Evolutionary conservation across 257 asterid species (phyloP), one percentile per base, ranked within the genome.

Genomic region (Fraxinus quadrangulata): DNA sequence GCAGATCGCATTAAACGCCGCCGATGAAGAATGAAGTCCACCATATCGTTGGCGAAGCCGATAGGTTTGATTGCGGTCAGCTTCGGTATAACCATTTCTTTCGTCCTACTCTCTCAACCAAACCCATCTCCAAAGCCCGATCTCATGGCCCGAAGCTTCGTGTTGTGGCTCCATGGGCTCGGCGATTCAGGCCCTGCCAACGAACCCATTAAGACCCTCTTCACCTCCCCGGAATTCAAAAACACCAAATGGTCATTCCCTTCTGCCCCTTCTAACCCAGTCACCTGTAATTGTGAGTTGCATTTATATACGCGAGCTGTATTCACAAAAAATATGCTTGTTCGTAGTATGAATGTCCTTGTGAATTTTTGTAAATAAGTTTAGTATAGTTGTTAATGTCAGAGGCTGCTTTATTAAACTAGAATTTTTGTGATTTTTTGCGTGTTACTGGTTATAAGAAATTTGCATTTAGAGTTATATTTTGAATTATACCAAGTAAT

Each of bases 171-270:
- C 39, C 99, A 96, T 61, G 98, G 99, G 16, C 88, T 93, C 84
- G 99, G 98, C 76, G 98, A 92, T 81, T 90, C 98, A 81, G 99
- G 99, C 59, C 96, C 97, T 8, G 97, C 97, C 71, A 95, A 95
- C 82, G 99, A 96, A 74, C 98, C 97, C 54, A 93, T 93, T 85
- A 93, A 85, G 87, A 70, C 89, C 75, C 74, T 93, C 63, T 96
- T 96, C 88, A 89, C 92, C 77, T 90, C 99, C 3, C 86, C 94
- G 49, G 87, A 83, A 72, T 93, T 93, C 89, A 86, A 83, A 10
- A 86, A 79, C 87, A 87, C 98, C 83, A 81, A 84, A 37, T 96
- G 99, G 99, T 80, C 94, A 34, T 96, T 96, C 82, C 99, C 99
- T 81, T 96, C 99, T 33, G 99, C 99, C n/a, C 96, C 99, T 75